Base-by-base conservation (phyloP, 306 rosid species). In the Vachellia collinsii region DNA sequence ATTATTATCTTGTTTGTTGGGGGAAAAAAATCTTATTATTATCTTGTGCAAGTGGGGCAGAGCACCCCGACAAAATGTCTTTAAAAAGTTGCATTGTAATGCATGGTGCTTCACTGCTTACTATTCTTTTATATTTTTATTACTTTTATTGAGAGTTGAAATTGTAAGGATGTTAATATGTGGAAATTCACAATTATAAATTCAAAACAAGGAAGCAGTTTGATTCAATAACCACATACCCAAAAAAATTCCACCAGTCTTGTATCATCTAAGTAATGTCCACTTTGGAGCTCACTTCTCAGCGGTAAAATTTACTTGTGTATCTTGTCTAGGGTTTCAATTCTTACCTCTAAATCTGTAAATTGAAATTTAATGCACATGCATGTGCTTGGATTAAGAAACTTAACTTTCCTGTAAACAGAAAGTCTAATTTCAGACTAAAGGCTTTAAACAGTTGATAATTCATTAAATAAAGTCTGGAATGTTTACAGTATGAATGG, bases 31-130 rank as follows among this genome's bases (percentile, higher is more conserved):
- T 76, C 34, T 61, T 61, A 59, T 16, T 11, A 56, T 17, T 42
- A 12, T 11, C 76, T 73, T 68, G 79, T 36, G 25, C 22, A 29
- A 25, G 66, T 74, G 77, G 43, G 78, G 44, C 72, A 77, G 51
- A 72, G 80, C 72, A 72, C 38, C 29, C 38, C 72, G 65, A 44
- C 69, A 72, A 80, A 84, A 76, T 77, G 23, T 9, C 13, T 66
- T 66, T 66, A 41, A 67, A 67, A 66, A 67, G 50, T n/a, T 65
- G 70, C 70, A 14, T 67, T 65, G 10, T 37, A n/a, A n/a, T n/a
- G n/a, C 39, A 4, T 19, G 50, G 50, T 56, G 63, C 63, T 56
- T 56, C 20, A 54, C 11, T 50, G 22, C 47, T 39, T 4, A 66
- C 19, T n/a, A 41, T 38, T 67, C 10, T 39, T 59, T 58, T 20